These are phyloP conservation scores for Trametes sanguinea DNA, from an alignment of 768 basidiomycete species.

Conservation along the genomic window DNA sequence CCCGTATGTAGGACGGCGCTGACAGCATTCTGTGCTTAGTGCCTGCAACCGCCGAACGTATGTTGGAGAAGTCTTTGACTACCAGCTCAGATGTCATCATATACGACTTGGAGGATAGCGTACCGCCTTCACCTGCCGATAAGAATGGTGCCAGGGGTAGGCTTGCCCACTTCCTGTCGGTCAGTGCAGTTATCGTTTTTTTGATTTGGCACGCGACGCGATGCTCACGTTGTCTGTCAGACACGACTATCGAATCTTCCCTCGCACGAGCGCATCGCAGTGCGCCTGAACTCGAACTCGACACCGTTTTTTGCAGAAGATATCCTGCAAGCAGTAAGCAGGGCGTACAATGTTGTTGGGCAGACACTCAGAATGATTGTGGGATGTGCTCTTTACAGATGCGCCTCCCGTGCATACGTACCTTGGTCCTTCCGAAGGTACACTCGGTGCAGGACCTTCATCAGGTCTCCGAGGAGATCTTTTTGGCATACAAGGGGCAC, in stretches of 20 bases:
- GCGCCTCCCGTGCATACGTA: constrained; percentile 48
- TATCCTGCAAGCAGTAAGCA: constrained; percentile 55
- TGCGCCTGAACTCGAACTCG: constrained; percentile 67
- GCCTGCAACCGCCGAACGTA: constrained; percentile 75
- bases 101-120: constrained; percentile 89
- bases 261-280: constrained; percentile 56
- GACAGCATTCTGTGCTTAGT: constrained; percentile 43
- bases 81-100: constrained; percentile 72
- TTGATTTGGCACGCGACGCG: neutral
- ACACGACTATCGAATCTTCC: constrained; percentile 36
- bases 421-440: constrained; percentile 85
- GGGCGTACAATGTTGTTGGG: neutral
- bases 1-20: no score
- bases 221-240: neutral
- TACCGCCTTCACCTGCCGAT: constrained; percentile 58
- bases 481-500: constrained; percentile 31
- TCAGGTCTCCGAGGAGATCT: constrained; percentile 53
- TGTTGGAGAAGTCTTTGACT: constrained; percentile 76
- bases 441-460: constrained; percentile 69
- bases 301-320: constrained; percentile 71
- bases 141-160: constrained; percentile 61
- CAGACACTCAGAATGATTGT: neutral
- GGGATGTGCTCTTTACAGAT: constrained; percentile 38
- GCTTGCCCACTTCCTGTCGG: constrained; percentile 57
- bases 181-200: constrained; percentile 30